phyloP scores from a whole-genome alignment of 257 asterid species.

The Forsythia viridissima region DNA sequence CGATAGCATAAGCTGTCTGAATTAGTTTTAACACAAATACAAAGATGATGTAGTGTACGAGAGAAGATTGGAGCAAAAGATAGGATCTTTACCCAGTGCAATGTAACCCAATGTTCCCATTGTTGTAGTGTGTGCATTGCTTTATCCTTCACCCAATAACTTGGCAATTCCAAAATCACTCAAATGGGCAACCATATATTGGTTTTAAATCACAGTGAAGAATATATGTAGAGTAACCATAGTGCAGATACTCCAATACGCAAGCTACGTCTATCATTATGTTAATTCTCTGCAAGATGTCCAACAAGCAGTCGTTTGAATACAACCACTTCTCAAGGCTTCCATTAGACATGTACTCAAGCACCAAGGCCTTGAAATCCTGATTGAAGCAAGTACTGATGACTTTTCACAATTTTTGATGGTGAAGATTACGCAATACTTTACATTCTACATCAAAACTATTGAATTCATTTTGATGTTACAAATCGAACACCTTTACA shows the following conservation, averaged over 20 bases:
- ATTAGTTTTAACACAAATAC: too few species aligned
- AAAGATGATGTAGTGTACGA: too few species aligned
- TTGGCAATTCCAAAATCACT: conserved; percentile 31
- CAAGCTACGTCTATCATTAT: conserved; percentile 24
- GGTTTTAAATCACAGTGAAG: conserved; percentile 34
- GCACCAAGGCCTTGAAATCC: conserved; percentile 31
- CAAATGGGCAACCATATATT: conserved; percentile 18
- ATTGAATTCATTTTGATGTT: conserved; percentile 15
- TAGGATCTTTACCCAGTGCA: conserved; percentile 21
- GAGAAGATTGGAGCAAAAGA: not conserved
- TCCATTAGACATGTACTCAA: conserved; percentile 30
- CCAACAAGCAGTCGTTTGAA: conserved; percentile 14
- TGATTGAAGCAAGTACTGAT: conserved; percentile 25
- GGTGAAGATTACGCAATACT: conserved; percentile 25
- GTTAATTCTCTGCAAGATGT: conserved; percentile 18
- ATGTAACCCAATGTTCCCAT: conserved; percentile 27
- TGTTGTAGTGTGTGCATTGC: conserved; percentile 17
- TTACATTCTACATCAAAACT: conserved; percentile 28
- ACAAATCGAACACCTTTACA: conserved; percentile 24
- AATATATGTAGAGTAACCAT: conserved; percentile 17
- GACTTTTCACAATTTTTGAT: conserved; percentile 29
- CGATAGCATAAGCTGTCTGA: too few species aligned
- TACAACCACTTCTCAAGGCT: conserved; percentile 33
- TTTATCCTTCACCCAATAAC: conserved; percentile 12
- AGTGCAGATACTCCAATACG: conserved; percentile 32